Evolutionary conservation across 805 yeast species (phyloP).

Genomic region (Trichomonascus vanleenenianus): DNA sequence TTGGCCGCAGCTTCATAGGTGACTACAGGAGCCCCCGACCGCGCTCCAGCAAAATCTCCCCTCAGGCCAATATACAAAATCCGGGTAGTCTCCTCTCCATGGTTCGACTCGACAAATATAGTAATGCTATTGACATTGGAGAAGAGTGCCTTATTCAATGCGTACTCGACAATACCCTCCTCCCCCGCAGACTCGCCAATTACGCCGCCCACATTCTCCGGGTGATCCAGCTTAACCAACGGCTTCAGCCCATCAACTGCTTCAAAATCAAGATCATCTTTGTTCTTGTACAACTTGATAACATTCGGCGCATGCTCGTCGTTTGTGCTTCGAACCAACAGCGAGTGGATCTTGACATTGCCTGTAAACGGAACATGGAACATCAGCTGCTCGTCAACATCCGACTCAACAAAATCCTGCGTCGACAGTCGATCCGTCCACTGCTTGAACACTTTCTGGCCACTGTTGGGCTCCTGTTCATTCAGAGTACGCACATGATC

Average conservation of each 20-base stretch:
- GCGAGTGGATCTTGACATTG: conserved; percentile 62
- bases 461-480: conserved; percentile 43
- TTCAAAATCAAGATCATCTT: conserved; percentile 64
- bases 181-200: conserved; percentile 19
- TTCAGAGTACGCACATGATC: conserved; percentile 58
- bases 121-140: conserved; percentile 63
- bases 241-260: conserved; percentile 43
- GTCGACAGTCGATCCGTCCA: conserved; percentile 41
- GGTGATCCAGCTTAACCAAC: conserved; percentile 50
- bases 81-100: conserved; percentile 49
- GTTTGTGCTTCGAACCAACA: conserved; percentile 60
- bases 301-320: conserved; percentile 59
- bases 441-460: conserved; percentile 46
- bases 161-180: conserved; percentile 67
- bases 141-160: conserved; percentile 65
- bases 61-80: conserved; percentile 70
- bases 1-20: conserved; percentile 91
- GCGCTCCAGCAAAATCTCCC: conserved; percentile 40
- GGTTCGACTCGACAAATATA: conserved; percentile 58
- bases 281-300: conserved; percentile 67
- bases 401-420: conserved; percentile 47
- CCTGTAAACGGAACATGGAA: conserved; percentile 75
- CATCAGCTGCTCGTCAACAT: conserved; percentile 75
- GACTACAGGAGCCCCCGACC: conserved; percentile 61
- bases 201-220: conserved; percentile 38